These are phyloP conservation scores for Lithocarpus polystachyus DNA, from an alignment of 306 rosid species.

Conservation along the genomic window DNA sequence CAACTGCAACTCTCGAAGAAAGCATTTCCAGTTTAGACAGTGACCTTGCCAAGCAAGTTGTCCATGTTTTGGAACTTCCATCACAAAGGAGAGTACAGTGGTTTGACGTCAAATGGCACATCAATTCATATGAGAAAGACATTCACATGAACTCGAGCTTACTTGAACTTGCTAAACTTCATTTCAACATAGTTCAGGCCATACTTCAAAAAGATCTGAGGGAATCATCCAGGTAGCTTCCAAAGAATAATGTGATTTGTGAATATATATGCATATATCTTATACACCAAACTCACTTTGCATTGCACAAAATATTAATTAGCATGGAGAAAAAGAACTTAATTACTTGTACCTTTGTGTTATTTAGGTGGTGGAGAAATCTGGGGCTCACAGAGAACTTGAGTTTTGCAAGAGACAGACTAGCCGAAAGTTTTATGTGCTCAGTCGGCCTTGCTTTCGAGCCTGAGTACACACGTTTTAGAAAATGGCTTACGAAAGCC, in stretches of 20 bases:
- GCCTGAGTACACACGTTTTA: slow-evolving; percentile 28
- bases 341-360: no score
- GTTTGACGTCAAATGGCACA: slow-evolving; percentile 61
- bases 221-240: slow-evolving; percentile 43
- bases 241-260: neutral
- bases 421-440: slow-evolving; percentile 68
- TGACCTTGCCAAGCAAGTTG: slow-evolving; percentile 9
- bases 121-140: slow-evolving; percentile 9
- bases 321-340: no score
- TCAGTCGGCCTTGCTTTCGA: slow-evolving; percentile 46
- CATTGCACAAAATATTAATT: no score
- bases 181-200: slow-evolving; percentile 48
- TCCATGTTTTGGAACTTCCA: slow-evolving; percentile 48
- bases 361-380: slow-evolving; percentile 67
- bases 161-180: slow-evolving; percentile 45
- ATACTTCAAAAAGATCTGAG: slow-evolving; percentile 45
- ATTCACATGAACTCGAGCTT: neutral
- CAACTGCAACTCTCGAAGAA: slow-evolving; percentile 11
- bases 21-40: neutral
- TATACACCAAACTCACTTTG: neutral
- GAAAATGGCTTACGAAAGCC: slow-evolving; percentile 65
- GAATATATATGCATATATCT: neutral
- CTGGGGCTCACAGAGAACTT: slow-evolving; percentile 37
- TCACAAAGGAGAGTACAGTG: slow-evolving; percentile 56
- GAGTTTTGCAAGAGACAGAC: slow-evolving; percentile 60